Base-by-base conservation (phyloP, 2,329 filamentous ascomycete species). In the Xylaria hypoxylon region DNA sequence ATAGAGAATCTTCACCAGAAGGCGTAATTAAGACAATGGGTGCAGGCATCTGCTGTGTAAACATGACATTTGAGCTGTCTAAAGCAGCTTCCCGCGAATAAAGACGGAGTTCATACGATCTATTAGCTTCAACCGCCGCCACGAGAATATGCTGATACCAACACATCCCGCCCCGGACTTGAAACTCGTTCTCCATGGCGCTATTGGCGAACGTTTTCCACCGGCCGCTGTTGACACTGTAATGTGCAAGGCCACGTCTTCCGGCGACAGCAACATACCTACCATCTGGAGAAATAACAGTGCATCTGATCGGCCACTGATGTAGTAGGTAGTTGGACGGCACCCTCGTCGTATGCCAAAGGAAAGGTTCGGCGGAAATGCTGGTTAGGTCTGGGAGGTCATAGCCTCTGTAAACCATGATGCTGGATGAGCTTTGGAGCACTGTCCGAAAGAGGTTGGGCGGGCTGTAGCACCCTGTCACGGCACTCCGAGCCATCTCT, bases 141-240 rank as follows among this genome's bases (percentile, higher is more conserved):
- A 98, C 92, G 19, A 99, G 84, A 35, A 98, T 92, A 79, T 99
- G 95, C 71, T 97, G 94, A 77, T 97, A 94, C 96, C 96, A 99
- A 77, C 95, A 98, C 94, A 99, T 97, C 6, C 96, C 96, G 55
- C 96, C 96, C 69, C 94, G 86, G 15, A 99, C 93, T 26, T 93
- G 89, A 76, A 99, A 99, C 69, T 94, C 93, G 73, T 94, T 94
- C 79, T 98, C 96, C 75, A 90, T 87, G 33, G 86, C 88, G 28
- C 90, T 86, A 73, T 94, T 93, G 55, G 91, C 86, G 77, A 99
- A 99, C 0, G 92, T 96, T 77, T 97, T 97, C 96, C 96, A 99
- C 65, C 96, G 87, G 31, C 95, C 93, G 76, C 95, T 98, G 71
- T 92, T 92, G 68, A 97, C 89, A 75, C 96, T 98, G 79, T 99